phyloP scores from a whole-genome alignment of 331 rosid genomes.

The Telfairia occidentalis region DNA sequence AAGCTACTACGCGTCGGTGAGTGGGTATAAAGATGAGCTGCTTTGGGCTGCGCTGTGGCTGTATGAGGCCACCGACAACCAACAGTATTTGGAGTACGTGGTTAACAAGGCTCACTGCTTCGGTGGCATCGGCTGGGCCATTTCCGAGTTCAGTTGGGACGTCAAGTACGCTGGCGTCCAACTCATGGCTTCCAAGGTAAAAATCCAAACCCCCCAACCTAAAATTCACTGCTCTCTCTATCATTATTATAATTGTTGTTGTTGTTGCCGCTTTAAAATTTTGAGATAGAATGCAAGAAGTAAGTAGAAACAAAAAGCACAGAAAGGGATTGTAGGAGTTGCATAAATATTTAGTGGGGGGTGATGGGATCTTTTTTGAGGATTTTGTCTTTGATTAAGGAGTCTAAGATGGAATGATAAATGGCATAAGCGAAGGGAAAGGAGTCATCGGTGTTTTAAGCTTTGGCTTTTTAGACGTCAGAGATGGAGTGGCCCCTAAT shows the following conservation, averaged over 20 bases:
- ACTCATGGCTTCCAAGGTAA: slow-evolving; percentile 71
- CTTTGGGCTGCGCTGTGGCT: slow-evolving; percentile 97
- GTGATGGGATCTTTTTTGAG: neutral
- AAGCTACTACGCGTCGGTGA: slow-evolving; percentile 97
- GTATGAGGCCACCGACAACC: slow-evolving; percentile 90
- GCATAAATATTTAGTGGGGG: neutral
- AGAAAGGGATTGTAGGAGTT: neutral
- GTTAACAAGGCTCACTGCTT: slow-evolving; percentile 50
- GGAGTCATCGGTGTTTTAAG: neutral
- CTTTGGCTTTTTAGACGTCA: neutral
- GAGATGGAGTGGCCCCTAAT: slow-evolving; percentile 30
- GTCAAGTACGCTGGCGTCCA: slow-evolving; percentile 93
- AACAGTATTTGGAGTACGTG: slow-evolving; percentile 42
- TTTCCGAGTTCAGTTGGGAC: slow-evolving; percentile 94
- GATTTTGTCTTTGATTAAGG: neutral
- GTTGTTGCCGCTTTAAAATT: too few relatives aligned
- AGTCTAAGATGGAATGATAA: neutral
- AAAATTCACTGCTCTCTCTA: too few relatives aligned
- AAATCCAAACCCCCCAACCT: neutral
- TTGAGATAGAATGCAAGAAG: too few relatives aligned
- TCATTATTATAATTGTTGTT: too few relatives aligned
- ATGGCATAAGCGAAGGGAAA: neutral
- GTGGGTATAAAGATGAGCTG: slow-evolving; percentile 90
- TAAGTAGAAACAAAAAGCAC: too few relatives aligned
- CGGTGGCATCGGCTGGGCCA: slow-evolving; percentile 97